phyloP scores from a whole-genome alignment of 768 basidiomycete species.

The Pleurotus pulmonarius region DNA sequence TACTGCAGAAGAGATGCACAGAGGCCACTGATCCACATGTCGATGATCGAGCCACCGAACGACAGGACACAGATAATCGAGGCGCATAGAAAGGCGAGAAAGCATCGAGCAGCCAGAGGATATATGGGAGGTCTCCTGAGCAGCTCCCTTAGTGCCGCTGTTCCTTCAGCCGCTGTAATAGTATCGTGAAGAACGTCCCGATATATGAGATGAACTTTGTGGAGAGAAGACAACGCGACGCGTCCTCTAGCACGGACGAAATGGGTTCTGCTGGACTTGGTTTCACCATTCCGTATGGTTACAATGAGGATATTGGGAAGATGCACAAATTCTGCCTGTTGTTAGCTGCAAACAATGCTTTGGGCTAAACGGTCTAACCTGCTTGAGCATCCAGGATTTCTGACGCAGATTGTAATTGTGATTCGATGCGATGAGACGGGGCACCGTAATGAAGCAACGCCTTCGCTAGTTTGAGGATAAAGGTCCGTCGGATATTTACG shows the following conservation, averaged over 20 bases:
- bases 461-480: slow-evolving; percentile 82
- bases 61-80: slow-evolving; percentile 81
- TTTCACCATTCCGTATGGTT: slow-evolving; percentile 74
- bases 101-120: slow-evolving; percentile 59
- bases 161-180: slow-evolving; percentile 71
- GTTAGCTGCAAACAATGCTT: not conserved
- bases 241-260: slow-evolving; percentile 82
- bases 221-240: slow-evolving; percentile 78
- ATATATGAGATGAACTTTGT: slow-evolving; percentile 81
- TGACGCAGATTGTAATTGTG: slow-evolving; percentile 79
- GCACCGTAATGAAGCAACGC: slow-evolving; percentile 90
- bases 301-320: slow-evolving; percentile 76
- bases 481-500: slow-evolving; percentile 52
- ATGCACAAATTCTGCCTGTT: slow-evolving; percentile 70
- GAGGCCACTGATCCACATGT: slow-evolving; percentile 77
- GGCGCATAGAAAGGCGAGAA: slow-evolving; percentile 72
- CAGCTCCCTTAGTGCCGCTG: slow-evolving; percentile 58
- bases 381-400: slow-evolving; percentile 74
- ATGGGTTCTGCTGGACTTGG: slow-evolving; percentile 68
- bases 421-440: slow-evolving; percentile 91
- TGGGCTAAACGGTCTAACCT: slow-evolving; percentile 26
- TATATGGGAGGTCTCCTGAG: slow-evolving; percentile 67
- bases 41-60: slow-evolving; percentile 77
- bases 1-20: slow-evolving; percentile 73
- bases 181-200: slow-evolving; percentile 83